phyloP scores from a whole-genome alignment of 208 protist genomes.

The Leishmania guyanensis region DNA sequence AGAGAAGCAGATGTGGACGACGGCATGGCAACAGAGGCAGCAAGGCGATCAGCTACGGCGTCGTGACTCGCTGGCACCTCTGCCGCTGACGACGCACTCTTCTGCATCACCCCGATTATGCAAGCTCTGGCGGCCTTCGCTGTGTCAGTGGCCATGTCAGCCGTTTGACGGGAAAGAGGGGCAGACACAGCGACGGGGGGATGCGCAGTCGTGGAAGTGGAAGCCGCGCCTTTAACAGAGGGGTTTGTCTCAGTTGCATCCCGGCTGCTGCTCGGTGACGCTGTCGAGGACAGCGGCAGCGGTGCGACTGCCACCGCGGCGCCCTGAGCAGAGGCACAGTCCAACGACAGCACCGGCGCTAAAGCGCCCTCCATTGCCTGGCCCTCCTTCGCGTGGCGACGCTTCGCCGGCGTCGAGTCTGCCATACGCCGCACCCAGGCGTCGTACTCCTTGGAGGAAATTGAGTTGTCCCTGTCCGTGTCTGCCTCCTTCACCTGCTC shows the following conservation, averaged over 20 bases:
- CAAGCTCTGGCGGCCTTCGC: slow-evolving; percentile 19
- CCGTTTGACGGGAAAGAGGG: slow-evolving; percentile 9
- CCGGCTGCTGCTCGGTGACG: not conserved
- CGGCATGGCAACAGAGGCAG: not conserved
- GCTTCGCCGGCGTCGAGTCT: slow-evolving; percentile 20
- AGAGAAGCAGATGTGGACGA: not conserved
- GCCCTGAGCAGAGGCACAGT: not conserved
- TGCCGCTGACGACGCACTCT: not conserved
- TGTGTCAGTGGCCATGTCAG: slow-evolving; percentile 11
- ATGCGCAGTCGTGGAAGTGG: not conserved
- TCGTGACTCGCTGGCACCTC: not conserved
- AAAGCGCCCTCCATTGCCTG: not conserved
- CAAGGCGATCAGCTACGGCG: not conserved
- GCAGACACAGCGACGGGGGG: not conserved
- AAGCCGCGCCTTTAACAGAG: not conserved
- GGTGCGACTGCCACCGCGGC: slow-evolving; percentile 8
- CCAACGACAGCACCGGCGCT: not conserved
- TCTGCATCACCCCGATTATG: slow-evolving; percentile 27
- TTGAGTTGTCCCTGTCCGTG: slow-evolving; percentile 67
- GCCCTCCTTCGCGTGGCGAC: slow-evolving; percentile 17
- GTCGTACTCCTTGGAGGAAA: slow-evolving; percentile 79
- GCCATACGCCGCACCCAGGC: slow-evolving; percentile 56
- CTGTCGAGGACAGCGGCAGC: not conserved
- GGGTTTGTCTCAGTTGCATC: not conserved
- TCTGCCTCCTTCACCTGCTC: slow-evolving; percentile 79